These are phyloP conservation scores for Amyloporia xantha DNA, from an alignment of 768 basidiomycete species.

Conservation along the genomic window DNA sequence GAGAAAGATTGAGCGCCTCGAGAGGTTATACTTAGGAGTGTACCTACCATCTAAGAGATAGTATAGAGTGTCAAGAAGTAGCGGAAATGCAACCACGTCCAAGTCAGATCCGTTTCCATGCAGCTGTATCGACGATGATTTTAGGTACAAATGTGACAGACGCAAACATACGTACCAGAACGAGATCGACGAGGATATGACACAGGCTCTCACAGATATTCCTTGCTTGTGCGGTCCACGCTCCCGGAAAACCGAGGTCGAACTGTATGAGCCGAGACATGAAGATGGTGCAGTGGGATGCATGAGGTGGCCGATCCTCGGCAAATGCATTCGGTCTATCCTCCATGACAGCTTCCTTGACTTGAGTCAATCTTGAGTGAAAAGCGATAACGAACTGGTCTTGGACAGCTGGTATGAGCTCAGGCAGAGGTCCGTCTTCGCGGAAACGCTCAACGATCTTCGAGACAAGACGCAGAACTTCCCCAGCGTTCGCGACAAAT, in stretches of 20 bases:
- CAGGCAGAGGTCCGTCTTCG: constrained; percentile 34
- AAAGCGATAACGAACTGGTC: constrained; percentile 50
- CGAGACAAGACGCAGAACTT: constrained; percentile 62
- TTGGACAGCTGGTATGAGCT: constrained; percentile 49
- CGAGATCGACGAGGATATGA: constrained; percentile 33
- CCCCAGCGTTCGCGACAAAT: constrained; percentile 50
- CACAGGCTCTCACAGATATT: constrained; percentile 39
- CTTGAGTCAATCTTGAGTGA: constrained; percentile 35
- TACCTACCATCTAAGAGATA: constrained; percentile 66
- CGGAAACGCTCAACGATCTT: constrained; percentile 64
- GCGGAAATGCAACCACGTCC: constrained; percentile 52
- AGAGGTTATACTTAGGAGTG: neutral
- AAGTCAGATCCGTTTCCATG: constrained; percentile 47
- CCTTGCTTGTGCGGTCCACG: constrained; percentile 48
- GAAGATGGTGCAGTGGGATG: constrained; percentile 42
- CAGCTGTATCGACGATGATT: too few species aligned
- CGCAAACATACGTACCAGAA: constrained; percentile 12
- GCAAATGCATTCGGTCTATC: constrained; percentile 13
- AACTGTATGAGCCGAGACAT: constrained; percentile 69
- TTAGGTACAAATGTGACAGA: too few species aligned
- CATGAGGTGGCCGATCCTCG: constrained; percentile 13
- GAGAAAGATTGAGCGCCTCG: neutral
- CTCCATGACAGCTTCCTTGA: constrained; percentile 27
- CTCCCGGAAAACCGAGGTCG: constrained; percentile 54
- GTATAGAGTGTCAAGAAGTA: constrained; percentile 68